Conservation (phyloP, 2,329 filamentous ascomycete species). For the Cercospora sp. region DNA sequence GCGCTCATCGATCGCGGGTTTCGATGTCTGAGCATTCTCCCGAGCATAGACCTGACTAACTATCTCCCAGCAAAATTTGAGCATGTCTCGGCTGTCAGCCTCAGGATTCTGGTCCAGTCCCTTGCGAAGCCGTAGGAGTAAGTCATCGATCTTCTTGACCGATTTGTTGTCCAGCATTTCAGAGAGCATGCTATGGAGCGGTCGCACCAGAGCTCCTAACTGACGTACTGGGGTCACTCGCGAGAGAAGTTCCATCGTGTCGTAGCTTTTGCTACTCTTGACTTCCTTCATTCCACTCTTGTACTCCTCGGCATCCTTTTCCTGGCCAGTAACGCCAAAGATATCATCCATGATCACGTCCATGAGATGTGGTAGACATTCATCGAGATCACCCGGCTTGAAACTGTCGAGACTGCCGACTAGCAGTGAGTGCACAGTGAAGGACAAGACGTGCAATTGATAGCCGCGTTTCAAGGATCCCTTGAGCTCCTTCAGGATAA, state of each 20-base stretch:
- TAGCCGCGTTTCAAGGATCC: conserved; percentile 82
- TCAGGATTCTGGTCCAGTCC: conserved; percentile 81
- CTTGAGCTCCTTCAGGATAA: conserved; percentile 88
- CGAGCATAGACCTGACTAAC: conserved; percentile 75
- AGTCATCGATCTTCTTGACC: conserved; percentile 85
- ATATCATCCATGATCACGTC: conserved; percentile 95
- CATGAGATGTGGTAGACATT: conserved; percentile 77
- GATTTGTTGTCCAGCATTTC: conserved; percentile 83
- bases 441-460: conserved; percentile 92
- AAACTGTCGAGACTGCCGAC: conserved; percentile 65
- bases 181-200: conserved; percentile 73
- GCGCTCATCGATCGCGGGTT: conserved; percentile 23
- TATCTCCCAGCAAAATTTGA: conserved; percentile 95
- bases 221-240: conserved; percentile 74
- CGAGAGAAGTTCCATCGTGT: conserved; percentile 92
- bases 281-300: conserved; percentile 95
- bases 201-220: conserved; percentile 73
- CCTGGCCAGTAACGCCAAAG: conserved; percentile 86
- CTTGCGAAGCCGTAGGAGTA: conserved; percentile 77
- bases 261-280: conserved; percentile 96
- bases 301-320: conserved; percentile 97
- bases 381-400: conserved; percentile 80
- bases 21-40: conserved; percentile 37
- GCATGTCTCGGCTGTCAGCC: conserved; percentile 73
- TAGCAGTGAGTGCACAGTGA: conserved; percentile 88